Evolutionary conservation across 306 rosid species (phyloP).

Genomic region (Carpinus viminea): DNA sequence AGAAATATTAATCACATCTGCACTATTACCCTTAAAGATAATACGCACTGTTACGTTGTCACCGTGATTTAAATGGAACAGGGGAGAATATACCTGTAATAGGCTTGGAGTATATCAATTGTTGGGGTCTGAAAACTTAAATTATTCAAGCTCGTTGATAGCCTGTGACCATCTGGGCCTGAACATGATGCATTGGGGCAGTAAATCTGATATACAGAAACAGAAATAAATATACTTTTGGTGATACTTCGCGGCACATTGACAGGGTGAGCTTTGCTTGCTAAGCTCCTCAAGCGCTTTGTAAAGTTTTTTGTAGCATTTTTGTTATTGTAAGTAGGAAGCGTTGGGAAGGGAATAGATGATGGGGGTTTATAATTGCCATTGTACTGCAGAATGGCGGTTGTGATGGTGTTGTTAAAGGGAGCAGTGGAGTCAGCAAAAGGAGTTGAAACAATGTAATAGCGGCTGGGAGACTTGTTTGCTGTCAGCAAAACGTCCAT

Average conservation of each 20-base stretch:
- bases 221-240: conserved; percentile 22
- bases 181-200: conserved; percentile 38
- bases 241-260: conserved; percentile 33
- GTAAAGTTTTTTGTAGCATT: conserved; percentile 28
- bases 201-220: conserved; percentile 36
- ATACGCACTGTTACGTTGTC: no score
- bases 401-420: conserved; percentile 38
- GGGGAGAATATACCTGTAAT: conserved; percentile 34
- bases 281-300: conserved; percentile 35
- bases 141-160: conserved; percentile 51
- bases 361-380: conserved; percentile 11
- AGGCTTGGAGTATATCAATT: conserved; percentile 46
- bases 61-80: background rate
- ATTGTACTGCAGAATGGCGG: conserved; percentile 46
- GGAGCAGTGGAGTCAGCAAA: conserved; percentile 21
- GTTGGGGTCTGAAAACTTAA: conserved; percentile 40
- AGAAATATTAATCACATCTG: no score
- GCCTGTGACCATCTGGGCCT: conserved; percentile 42
- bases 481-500: no score
- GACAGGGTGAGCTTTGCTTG: conserved; percentile 23
- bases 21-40: background rate
- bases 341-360: conserved; percentile 25
- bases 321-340: conserved; percentile 33
- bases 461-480: no score
- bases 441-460: no score